Base-by-base conservation (phyloP, 345 rosid genomes). In the Arabidopsis suecica region DNA sequence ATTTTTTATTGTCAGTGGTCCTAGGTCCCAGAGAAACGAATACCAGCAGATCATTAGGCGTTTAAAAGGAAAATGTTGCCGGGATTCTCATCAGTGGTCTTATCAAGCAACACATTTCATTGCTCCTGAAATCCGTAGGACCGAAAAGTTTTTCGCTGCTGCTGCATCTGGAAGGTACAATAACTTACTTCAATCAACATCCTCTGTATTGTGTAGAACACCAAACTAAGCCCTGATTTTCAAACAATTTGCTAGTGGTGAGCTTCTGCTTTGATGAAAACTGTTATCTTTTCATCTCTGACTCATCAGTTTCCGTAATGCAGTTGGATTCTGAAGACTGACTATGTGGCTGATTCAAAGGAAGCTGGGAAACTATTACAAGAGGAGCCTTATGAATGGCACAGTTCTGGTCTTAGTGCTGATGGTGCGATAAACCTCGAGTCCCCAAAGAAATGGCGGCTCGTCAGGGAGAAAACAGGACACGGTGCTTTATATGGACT, bases 51-150 rank as follows among this genome's bases (percentile, higher is more conserved):
- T 88, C 34, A 79, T 92, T 67, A 87, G 79, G 80, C 67, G 80
- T 28, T 71, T 95, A 82, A 88, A 83, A 75, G 99, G 98, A 40
- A 90, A 84, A 82, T 68, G 75, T 48, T 95, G 96, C 77, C 86
- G 86, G 74, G 93, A 92, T 80, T 95, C 97, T 80, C 97, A 95
- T 83, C 93, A 89, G 13, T 95, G 99, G 97, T 92, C 96, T 45
- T 95, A 90, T 80, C 97, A 90, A 79, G 98, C 97, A 74, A 95
- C 99, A 42, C 99, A 95, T 62, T 90, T 88, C 68, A 84, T 95
- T 45, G 83, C 86, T 58, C 79, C 96, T 41, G 87, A 85, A 59
- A 89, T 92, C 78, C 84, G 91, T 47, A 85, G 99, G 83, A 95
- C 99, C 16, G 97, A 92, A 63, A 95, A 90, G 74, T 83, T 92